phyloP scores from a whole-genome alignment of 352 stramenopile genomes.

The Globisporangium spiculum region DNA sequence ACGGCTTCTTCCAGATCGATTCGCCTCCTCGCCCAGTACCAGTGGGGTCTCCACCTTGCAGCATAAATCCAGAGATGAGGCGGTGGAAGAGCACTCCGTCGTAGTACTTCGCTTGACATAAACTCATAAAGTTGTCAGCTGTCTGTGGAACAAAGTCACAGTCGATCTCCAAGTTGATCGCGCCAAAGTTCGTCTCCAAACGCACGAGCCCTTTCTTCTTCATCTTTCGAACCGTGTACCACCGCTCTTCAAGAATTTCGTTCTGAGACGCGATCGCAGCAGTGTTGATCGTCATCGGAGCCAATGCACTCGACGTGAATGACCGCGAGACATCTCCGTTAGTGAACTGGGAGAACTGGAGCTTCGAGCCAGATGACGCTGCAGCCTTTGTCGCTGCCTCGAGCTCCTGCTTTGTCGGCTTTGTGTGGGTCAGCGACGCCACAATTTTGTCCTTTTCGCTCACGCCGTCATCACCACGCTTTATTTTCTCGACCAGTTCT shows the following conservation, averaged over 20 bases:
- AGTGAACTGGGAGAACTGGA: constrained; percentile 86
- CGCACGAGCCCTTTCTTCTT: constrained; percentile 98
- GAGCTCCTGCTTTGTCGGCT: constrained; percentile 23
- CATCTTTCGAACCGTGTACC: constrained; percentile 82
- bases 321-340: constrained; percentile 88
- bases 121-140: constrained; percentile 95
- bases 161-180: constrained; percentile 95
- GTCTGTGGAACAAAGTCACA: constrained; percentile 96
- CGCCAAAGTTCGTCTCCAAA: constrained; percentile 91
- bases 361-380: constrained; percentile 17
- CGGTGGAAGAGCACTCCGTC: constrained; percentile 95
- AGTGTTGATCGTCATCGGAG: constrained; percentile 64
- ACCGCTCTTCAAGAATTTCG: constrained; percentile 74
- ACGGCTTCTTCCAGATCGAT: constrained; percentile 93
- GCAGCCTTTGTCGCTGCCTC: constrained; percentile 12
- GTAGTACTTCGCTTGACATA: constrained; percentile 93
- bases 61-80: constrained; percentile 97
- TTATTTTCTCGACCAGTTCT: constrained; percentile 65
- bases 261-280: constrained; percentile 46
- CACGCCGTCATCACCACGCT: constrained; percentile 49
- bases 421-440: constrained; percentile 60
- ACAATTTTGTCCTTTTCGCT: constrained; percentile 79
- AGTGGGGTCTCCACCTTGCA: constrained; percentile 92
- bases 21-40: constrained; percentile 93
- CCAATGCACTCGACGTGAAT: constrained; percentile 93